Evolutionary conservation across 1,284 basidiomycete genomes (phyloP).

Genomic region (Cronartium ribicola): DNA sequence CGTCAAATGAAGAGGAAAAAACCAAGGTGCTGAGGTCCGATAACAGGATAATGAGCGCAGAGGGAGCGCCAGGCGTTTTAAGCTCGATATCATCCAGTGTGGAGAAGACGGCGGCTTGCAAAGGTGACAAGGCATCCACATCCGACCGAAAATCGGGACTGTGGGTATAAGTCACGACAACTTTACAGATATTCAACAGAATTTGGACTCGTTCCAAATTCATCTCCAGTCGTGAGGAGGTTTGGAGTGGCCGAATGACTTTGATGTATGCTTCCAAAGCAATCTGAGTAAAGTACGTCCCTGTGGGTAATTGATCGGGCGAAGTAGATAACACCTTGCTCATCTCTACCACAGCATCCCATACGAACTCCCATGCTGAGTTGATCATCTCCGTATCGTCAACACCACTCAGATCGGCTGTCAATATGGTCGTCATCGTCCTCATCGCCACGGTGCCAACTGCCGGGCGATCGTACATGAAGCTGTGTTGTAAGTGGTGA

Average conservation of each 20-base stretch:
- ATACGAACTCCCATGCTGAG: conserved; percentile 26
- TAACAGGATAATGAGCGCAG: conserved; percentile 72
- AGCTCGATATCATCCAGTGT: conserved; percentile 67
- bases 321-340: conserved; percentile 43
- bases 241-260: conserved; percentile 57
- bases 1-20: conserved; percentile 71
- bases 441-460: conserved; percentile 74
- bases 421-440: conserved; percentile 70
- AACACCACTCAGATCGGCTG: conserved; percentile 54
- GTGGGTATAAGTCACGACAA: conserved; percentile 70
- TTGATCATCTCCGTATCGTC: conserved; percentile 47
- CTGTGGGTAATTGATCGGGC: conserved; percentile 49
- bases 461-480: conserved; percentile 63
- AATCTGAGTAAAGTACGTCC: conserved; percentile 68
- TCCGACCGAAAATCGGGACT: conserved; percentile 84
- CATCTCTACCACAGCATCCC: conserved; percentile 38
- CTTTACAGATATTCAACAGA: conserved; percentile 73
- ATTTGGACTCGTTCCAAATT: conserved; percentile 61
- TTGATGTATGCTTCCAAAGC: conserved; percentile 75
- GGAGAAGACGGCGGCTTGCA: conserved; percentile 68
- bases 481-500: conserved; percentile 63
- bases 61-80: conserved; percentile 61
- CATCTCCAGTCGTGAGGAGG: conserved; percentile 58
- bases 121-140: conserved; percentile 72
- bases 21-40: conserved; percentile 79